Evolutionary conservation across 2,329 filamentous ascomycete genomes (phyloP).

Genomic region (Verticillium longisporum): DNA sequence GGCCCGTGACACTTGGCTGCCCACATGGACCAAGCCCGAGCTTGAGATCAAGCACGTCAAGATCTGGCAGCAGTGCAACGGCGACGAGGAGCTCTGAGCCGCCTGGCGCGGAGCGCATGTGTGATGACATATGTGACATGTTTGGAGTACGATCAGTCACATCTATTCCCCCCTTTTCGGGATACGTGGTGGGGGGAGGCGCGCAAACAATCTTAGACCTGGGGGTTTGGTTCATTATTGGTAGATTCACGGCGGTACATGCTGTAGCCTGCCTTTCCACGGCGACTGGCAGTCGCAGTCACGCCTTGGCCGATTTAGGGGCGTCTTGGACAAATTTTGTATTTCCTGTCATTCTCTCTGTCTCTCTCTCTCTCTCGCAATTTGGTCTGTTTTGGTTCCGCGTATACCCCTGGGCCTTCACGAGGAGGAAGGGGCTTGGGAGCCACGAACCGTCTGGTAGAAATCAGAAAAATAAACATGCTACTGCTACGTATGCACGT

Average conservation of each 20-base stretch:
- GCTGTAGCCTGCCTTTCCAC: neutral
- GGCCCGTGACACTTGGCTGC: constrained; percentile 55
- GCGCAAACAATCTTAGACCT: neutral
- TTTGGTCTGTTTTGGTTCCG: neutral
- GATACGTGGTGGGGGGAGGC: neutral
- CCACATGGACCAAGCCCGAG: constrained; percentile 64
- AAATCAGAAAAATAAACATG: neutral
- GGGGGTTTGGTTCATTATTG: neutral
- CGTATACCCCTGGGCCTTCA: neutral
- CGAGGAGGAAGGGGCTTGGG: neutral
- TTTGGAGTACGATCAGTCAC: neutral
- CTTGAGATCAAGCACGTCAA: constrained; percentile 64
- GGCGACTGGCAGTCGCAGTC: neutral
- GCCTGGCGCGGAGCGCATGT: neutral
- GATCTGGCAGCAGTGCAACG: constrained; percentile 65
- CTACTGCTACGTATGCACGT: neutral
- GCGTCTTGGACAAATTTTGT: neutral
- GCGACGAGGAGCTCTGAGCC: constrained; percentile 42
- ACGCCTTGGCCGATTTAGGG: neutral
- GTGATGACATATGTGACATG: neutral
- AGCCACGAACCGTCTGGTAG: neutral
- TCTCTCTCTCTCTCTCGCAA: neutral
- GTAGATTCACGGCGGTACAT: neutral
- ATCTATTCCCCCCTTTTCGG: neutral
- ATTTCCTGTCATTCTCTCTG: neutral